phyloP scores from a whole-genome alignment of 1,139 yeast genomes.

The Saccharomyces hybrid region DNA sequence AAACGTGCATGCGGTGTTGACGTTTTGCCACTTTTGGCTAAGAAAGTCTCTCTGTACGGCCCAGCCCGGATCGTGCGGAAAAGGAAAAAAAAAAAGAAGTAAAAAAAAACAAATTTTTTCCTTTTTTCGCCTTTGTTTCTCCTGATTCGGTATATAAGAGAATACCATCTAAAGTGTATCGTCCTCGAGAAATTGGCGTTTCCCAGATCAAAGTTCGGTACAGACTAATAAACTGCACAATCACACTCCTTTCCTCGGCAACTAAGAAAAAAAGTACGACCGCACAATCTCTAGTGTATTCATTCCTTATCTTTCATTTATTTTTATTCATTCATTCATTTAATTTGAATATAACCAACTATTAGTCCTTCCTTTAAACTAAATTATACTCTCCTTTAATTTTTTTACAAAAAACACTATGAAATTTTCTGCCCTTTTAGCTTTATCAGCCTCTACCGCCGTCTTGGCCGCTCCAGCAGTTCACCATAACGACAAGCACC shows the following conservation, averaged over 20 bases:
- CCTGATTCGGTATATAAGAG: neutral
- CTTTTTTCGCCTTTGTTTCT: neutral
- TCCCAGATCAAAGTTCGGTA: neutral
- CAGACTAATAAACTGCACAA: neutral
- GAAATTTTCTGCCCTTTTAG: slow-evolving; percentile 19
- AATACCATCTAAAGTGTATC: neutral
- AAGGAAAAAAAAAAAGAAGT: neutral
- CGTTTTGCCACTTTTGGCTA: neutral
- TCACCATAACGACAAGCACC: slow-evolving; percentile 49
- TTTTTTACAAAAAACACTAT: slow-evolving; percentile 7
- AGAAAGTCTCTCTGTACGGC: neutral
- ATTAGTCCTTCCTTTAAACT: slow-evolving; percentile 2
- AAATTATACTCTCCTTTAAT: neutral
- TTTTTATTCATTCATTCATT: slow-evolving; percentile 3
- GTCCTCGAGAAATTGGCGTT: neutral
- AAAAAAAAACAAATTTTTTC: neutral
- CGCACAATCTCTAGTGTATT: neutral
- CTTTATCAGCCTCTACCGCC: slow-evolving; percentile 17
- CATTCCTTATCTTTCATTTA: slow-evolving; percentile 2
- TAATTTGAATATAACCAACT: slow-evolving; percentile 3
- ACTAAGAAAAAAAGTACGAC: neutral
- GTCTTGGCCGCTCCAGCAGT: slow-evolving; percentile 29
- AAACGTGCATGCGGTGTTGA: neutral
- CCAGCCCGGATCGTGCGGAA: neutral
- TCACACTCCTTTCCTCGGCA: neutral